These are phyloP conservation scores for Aspergillus pseudoterreus DNA, from an alignment of 2,329 filamentous ascomycete genomes.

Conservation along the genomic window DNA sequence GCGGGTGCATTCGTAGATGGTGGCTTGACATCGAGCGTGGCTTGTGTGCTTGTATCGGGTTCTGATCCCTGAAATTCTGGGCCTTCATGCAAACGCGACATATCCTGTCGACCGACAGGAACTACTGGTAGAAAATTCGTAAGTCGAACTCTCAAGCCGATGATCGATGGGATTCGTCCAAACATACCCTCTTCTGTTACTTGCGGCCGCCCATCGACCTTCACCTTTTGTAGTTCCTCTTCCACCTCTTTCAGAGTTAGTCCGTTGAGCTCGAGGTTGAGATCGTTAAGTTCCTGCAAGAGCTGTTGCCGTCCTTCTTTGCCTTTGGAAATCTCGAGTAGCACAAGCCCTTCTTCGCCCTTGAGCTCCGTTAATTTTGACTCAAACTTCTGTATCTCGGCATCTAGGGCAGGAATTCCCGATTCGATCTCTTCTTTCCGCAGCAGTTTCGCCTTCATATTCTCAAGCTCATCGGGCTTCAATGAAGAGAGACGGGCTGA, in stretches of 20 bases:
- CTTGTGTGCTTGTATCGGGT: no score
- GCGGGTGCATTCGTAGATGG: no score
- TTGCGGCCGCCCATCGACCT: conserved; percentile 15
- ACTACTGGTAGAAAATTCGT: no score
- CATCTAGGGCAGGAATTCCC: conserved; percentile 44
- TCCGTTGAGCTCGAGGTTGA: conserved; percentile 47
- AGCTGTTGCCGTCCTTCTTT: conserved; percentile 42
- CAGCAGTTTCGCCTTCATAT: conserved; percentile 35
- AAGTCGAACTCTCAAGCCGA: no score
- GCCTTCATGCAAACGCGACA: neutral
- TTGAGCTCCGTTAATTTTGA: conserved; percentile 28
- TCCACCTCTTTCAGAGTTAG: conserved; percentile 44
- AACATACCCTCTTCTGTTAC: conserved; percentile 18
- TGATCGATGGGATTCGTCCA: neutral
- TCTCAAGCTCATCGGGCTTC: conserved; percentile 24
- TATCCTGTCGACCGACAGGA: neutral
- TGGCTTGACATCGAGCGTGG: no score
- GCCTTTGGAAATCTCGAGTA: conserved; percentile 46
- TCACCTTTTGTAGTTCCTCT: conserved; percentile 25
- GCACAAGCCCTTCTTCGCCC: conserved; percentile 37
- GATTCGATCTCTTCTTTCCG: conserved; percentile 49
- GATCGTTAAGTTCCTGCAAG: conserved; percentile 45
- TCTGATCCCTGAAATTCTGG: neutral
- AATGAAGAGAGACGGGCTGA: conserved; percentile 7
- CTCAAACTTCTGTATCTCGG: conserved; percentile 40